Evolutionary conservation across 257 asterid species (phyloP), one percentile per base, ranked within the genome.

Genomic region (Ehretia macrophylla): DNA sequence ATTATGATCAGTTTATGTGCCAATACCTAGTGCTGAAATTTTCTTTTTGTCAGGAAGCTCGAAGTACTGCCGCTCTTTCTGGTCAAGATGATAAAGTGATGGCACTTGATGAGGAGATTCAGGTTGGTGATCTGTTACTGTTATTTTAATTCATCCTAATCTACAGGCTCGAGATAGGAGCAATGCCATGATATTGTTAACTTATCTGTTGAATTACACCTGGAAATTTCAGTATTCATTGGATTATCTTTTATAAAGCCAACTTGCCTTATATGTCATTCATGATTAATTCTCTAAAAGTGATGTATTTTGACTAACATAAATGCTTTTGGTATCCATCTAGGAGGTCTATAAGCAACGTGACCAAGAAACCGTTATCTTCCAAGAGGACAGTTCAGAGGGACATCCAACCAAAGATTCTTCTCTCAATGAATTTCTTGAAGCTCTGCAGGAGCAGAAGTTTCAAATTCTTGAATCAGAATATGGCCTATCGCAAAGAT

Each of bases 401-500:
- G 82, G 64, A 57, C 70, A 58, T 56, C 63, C 58, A 63, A 51
- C 69, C 19, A 72, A 73, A 55, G 79, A 70, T 55, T 50, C 35
- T 64, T 56, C 55, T 77, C 69, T 82, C 62, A 65, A 51, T 64
- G 76, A 75, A 66, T 72, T 86, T 66, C 58, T 80, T 63, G 72
- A 80, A 68, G 64, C 74, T 69, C 75, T 88, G 66, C 47, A 69
- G 70, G 85, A 83, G 66, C 86, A 85, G 51, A 62, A 72, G 73
- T 84, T 83, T 68, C 85, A 68, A 57, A 54, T 68, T 47, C 75
- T 88, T 38, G 91, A 88, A 68, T 70, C 84, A 19, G 95, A 88
- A 62, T 88, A 82, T 79, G 81, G 79, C 62, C 71, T 88, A 65
- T 79, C 84, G 19, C 60, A 73, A 42, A 77, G 73, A 72, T 67